These are phyloP conservation scores for Chimonanthus praecox DNA, from an alignment of 164 flowering plant genomes.

Conservation along the genomic window DNA sequence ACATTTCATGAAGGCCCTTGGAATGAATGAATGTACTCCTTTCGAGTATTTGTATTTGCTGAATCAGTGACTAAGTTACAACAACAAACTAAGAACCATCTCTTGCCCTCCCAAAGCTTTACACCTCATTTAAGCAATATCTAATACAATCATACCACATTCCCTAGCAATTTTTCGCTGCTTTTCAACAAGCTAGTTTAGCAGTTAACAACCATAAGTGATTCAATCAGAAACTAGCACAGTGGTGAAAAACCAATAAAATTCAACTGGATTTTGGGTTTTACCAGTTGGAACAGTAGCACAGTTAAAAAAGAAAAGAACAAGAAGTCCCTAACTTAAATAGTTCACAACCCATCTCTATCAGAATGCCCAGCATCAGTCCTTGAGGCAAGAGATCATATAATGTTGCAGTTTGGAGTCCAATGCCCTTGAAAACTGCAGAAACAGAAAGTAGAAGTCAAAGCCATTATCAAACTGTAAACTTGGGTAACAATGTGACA, in stretches of 20 bases:
- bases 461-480: too few species aligned
- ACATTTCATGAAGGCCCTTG: neutral
- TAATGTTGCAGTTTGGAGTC: neutral
- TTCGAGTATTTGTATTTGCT: neutral
- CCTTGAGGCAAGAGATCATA: neutral
- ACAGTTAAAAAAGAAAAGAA: neutral
- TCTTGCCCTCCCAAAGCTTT: neutral
- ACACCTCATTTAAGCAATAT: constrained; percentile 1
- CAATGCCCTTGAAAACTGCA: constrained; percentile 1
- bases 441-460: neutral
- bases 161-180: neutral
- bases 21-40: neutral
- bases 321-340: neutral
- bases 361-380: neutral
- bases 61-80: neutral
- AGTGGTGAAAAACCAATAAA: neutral
- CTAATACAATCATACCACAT: neutral
- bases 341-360: neutral
- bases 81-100: neutral
- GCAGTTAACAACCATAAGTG: neutral
- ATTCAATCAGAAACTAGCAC: neutral
- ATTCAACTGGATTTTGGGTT: neutral
- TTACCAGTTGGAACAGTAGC: neutral
- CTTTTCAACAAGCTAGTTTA: neutral
- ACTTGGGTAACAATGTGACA: too few species aligned